phyloP scores from a whole-genome alignment of 768 basidiomycete species.

The Suillus brevipes region DNA sequence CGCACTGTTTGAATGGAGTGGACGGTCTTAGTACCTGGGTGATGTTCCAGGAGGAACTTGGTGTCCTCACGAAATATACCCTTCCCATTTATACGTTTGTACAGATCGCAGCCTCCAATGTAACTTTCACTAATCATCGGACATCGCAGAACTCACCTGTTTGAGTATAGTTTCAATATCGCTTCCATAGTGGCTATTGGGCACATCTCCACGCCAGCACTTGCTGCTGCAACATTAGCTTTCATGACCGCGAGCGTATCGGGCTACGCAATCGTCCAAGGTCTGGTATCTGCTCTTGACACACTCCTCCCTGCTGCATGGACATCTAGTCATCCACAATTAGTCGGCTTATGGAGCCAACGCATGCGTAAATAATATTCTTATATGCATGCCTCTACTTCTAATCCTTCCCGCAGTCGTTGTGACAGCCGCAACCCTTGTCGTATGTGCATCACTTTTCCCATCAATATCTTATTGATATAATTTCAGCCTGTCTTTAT shows the following conservation, averaged over 20 bases:
- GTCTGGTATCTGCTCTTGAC: constrained; percentile 83
- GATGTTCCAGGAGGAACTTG: constrained; percentile 58
- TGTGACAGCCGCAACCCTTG: constrained; percentile 54
- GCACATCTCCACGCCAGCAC: constrained; percentile 84
- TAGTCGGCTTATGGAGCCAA: constrained; percentile 90
- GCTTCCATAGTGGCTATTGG: constrained; percentile 86
- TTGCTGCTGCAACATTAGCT: constrained; percentile 79
- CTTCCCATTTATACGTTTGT: constrained; percentile 72
- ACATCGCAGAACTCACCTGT: constrained; percentile 60
- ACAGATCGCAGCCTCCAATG: not conserved
- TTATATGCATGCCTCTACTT: not conserved
- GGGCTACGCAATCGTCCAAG: constrained; percentile 68
- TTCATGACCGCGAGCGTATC: constrained; percentile 70
- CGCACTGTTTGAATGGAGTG: constrained; percentile 29
- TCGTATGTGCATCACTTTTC: constrained; percentile 46
- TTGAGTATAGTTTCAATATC: constrained; percentile 86
- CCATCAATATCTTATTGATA: not conserved
- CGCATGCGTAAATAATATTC: constrained; percentile 64
- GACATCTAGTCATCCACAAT: constrained; percentile 81
- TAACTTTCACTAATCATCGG: constrained; percentile 7
- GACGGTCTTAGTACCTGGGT: constrained; percentile 23
- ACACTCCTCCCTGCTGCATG: constrained; percentile 93
- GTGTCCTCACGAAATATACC: constrained; percentile 61
- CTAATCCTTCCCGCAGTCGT: constrained; percentile 44
- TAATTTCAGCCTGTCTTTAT: constrained; percentile 49